Conservation (phyloP, 768 basidiomycete species). For the Boletus fagicola region DNA sequence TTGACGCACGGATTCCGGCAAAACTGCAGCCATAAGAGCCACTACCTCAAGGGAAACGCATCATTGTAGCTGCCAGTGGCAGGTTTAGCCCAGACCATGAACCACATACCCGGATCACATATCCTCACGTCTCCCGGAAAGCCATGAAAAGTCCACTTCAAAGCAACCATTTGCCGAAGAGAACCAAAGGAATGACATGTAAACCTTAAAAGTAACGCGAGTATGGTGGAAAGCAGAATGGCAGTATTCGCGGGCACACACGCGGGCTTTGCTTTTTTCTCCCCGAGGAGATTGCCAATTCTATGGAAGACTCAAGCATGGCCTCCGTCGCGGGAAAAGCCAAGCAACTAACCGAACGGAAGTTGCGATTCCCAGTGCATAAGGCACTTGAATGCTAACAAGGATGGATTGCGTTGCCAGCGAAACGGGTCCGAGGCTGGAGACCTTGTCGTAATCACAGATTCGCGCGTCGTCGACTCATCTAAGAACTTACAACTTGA, state of each 20-base stretch:
- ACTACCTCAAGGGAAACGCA: no score
- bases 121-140: not conserved
- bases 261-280: not conserved
- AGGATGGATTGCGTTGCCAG: not conserved
- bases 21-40: no score
- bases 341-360: not conserved
- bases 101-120: not conserved
- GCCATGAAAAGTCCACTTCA: not conserved
- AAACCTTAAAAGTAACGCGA: not conserved
- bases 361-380: not conserved
- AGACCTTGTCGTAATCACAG: not conserved
- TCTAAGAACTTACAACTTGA: not conserved
- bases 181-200: not conserved
- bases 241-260: not conserved
- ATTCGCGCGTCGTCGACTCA: not conserved
- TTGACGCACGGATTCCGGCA: no score
- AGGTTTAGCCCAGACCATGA: not conserved
- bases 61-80: no score
- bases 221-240: not conserved
- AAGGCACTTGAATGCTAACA: not conserved
- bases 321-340: not conserved
- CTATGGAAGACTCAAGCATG: not conserved
- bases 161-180: not conserved
- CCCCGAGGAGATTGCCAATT: slow-evolving; percentile 6
- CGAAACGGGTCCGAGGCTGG: not conserved